phyloP scores from a whole-genome alignment of 176 grass and related monocot species.

The Aegilops bicornis region DNA sequence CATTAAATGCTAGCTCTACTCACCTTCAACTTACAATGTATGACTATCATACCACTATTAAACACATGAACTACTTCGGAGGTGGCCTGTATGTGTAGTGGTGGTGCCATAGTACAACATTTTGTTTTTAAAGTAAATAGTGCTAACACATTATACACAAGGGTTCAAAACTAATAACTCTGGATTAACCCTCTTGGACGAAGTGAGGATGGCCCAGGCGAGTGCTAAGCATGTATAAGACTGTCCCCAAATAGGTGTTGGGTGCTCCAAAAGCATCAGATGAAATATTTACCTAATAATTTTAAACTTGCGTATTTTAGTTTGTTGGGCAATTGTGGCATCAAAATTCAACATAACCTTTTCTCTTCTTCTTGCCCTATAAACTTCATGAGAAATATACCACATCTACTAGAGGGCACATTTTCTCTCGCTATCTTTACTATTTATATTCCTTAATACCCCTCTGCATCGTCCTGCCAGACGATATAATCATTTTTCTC shows the following conservation, averaged over 20 bases:
- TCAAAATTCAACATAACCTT: background rate
- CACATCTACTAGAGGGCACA: background rate
- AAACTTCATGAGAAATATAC: background rate
- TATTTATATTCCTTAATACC: background rate
- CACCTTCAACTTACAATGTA: background rate
- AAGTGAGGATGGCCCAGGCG: background rate
- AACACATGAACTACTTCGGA: background rate
- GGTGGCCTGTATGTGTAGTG: background rate
- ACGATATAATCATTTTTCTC: background rate
- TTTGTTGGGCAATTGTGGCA: background rate
- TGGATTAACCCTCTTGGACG: background rate
- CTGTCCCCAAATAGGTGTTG: background rate
- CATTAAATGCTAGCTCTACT: slow-evolving; percentile 7
- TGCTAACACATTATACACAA: background rate
- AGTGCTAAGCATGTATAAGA: background rate
- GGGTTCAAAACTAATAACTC: background rate
- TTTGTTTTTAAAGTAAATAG: background rate
- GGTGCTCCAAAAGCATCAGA: background rate
- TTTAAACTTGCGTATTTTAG: background rate
- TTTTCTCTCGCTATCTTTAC: slow-evolving; percentile 3
- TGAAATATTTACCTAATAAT: background rate
- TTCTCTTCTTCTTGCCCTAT: background rate
- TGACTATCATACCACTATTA: background rate
- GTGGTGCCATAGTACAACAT: background rate
- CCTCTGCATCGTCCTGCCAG: slow-evolving; percentile 13